These are phyloP conservation scores for Trichoderma orchidacearum DNA, from an alignment of 495 filamentous ascomycete species.

Conservation along the genomic window DNA sequence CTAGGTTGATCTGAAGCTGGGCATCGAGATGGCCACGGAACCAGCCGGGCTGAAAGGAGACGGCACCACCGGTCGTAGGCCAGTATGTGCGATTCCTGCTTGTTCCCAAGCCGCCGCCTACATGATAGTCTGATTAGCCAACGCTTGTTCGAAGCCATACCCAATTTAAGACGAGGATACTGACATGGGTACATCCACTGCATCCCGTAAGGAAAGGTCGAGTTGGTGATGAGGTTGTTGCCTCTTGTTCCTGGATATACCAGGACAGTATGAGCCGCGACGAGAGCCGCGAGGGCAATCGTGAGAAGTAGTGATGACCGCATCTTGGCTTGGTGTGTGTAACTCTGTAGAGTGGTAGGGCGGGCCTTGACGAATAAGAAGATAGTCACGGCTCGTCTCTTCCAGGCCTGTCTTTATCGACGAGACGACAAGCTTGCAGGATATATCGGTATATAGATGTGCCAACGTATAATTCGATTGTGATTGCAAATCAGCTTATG, in stretches of 20 bases:
- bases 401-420: too few relatives aligned
- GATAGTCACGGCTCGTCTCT: too few relatives aligned
- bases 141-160: neutral
- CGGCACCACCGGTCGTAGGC: constrained; percentile 74
- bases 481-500: too few relatives aligned
- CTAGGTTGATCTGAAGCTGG: constrained; percentile 87
- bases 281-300: constrained; percentile 35
- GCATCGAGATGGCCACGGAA: constrained; percentile 81
- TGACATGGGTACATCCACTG: constrained; percentile 98
- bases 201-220: constrained; percentile 80
- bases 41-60: constrained; percentile 86
- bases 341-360: neutral
- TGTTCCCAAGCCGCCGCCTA: constrained; percentile 75
- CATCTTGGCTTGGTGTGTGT: constrained; percentile 15
- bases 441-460: too few relatives aligned
- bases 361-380: neutral
- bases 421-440: too few relatives aligned
- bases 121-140: constrained; percentile 7
- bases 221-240: constrained; percentile 77
- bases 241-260: constrained; percentile 91
- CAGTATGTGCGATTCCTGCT: constrained; percentile 81
- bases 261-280: constrained; percentile 73
- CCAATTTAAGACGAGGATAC: too few relatives aligned
- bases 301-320: constrained; percentile 35
- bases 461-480: too few relatives aligned